Evolutionary conservation across 768 basidiomycete genomes (phyloP).

Genomic region (Boletales sp.): DNA sequence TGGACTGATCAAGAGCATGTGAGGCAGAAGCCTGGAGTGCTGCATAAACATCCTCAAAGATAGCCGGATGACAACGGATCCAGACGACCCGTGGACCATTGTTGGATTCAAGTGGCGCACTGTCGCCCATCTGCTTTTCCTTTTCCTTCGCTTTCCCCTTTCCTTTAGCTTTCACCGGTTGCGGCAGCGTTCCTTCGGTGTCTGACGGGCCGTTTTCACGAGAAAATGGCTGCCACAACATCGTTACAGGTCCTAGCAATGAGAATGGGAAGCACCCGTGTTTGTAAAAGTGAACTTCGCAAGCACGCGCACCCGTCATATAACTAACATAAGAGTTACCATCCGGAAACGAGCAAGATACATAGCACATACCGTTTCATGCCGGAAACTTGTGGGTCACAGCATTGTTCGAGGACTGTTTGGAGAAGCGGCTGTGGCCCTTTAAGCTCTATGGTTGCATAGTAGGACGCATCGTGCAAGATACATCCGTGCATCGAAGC

Average conservation of each 20-base stretch:
- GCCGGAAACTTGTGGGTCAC: conserved; percentile 66
- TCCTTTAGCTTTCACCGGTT: conserved; percentile 13
- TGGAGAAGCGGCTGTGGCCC: conserved; percentile 59
- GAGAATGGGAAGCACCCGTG: conserved; percentile 60
- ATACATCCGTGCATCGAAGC: conserved; percentile 84
- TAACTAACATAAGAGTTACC: conserved; percentile 42
- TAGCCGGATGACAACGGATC: conserved; percentile 77
- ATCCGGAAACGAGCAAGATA: background rate
- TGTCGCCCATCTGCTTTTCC: conserved; percentile 29
- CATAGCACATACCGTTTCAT: conserved; percentile 48
- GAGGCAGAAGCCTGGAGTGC: conserved; percentile 53
- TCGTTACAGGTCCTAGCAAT: conserved; percentile 63
- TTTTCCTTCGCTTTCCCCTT: conserved; percentile 29
- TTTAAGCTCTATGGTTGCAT: conserved; percentile 67
- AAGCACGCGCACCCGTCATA: conserved; percentile 59
- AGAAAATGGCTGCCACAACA: conserved; percentile 65
- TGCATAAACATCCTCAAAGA: conserved; percentile 53
- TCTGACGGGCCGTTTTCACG: background rate
- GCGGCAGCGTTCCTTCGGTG: background rate
- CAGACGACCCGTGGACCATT: conserved; percentile 51
- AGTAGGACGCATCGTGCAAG: conserved; percentile 88
- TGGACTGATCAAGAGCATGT: conserved; percentile 39
- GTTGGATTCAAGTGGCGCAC: conserved; percentile 1
- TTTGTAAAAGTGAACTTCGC: conserved; percentile 67
- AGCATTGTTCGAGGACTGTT: conserved; percentile 48